Evolutionary conservation across 768 basidiomycete genomes (phyloP).

Genomic region (Coprinopsis sp.): DNA sequence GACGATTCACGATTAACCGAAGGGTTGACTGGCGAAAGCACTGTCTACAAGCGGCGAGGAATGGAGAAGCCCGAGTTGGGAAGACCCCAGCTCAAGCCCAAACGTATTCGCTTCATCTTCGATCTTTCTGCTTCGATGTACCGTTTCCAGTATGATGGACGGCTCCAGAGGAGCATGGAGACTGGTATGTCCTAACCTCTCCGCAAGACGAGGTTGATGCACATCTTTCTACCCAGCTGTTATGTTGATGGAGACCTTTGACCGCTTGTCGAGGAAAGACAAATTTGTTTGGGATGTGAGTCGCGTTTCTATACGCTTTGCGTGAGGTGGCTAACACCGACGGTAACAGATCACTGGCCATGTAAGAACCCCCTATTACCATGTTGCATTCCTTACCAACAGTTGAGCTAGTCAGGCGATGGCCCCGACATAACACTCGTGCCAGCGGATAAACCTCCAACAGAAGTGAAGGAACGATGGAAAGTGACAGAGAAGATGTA

Average conservation of each 20-base stretch:
- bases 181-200: conserved; percentile 38
- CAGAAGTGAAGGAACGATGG: conserved; percentile 56
- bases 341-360: conserved; percentile 53
- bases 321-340: background rate
- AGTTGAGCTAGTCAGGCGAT: conserved; percentile 50
- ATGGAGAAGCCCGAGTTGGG: conserved; percentile 69
- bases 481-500: conserved; percentile 68
- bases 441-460: conserved; percentile 42
- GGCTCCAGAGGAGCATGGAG: conserved; percentile 58
- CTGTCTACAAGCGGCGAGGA: conserved; percentile 65
- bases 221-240: conserved; percentile 38
- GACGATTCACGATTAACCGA: conserved; percentile 64
- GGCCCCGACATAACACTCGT: conserved; percentile 52
- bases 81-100: conserved; percentile 67
- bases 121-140: conserved; percentile 73
- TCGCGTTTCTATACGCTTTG: conserved; percentile 8
- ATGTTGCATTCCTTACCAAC: background rate
- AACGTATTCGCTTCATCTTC: conserved; percentile 65
- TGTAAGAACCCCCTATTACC: conserved; percentile 31
- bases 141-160: conserved; percentile 70
- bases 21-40: conserved; percentile 62
- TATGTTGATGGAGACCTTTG: conserved; percentile 72
- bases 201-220: background rate
- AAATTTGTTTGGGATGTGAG: conserved; percentile 77
- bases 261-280: conserved; percentile 56